Conservation (phyloP, 495 filamentous ascomycete species). For the Recurvomyces mirabilis region DNA sequence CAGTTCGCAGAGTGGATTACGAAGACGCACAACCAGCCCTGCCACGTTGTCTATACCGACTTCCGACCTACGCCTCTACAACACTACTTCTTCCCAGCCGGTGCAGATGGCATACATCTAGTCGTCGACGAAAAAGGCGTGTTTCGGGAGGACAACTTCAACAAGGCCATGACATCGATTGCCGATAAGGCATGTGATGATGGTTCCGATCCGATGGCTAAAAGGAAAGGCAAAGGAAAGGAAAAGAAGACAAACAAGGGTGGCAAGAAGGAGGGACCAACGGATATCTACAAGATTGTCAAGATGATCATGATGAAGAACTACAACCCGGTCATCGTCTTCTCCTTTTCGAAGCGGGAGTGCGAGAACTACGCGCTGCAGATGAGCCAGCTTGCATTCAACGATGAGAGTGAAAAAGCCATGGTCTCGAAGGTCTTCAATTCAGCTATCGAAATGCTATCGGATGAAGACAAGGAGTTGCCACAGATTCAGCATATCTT, state of each 20-base stretch:
- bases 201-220: conserved; percentile 62
- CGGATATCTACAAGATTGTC: conserved; percentile 93
- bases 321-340: conserved; percentile 95
- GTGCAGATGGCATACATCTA: conserved; percentile 84
- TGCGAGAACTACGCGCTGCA: conserved; percentile 78
- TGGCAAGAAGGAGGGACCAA: conserved; percentile 53
- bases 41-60: conserved; percentile 97
- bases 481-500: conserved; percentile 87
- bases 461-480: conserved; percentile 76
- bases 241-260: conserved; percentile 86
- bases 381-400: conserved; percentile 82
- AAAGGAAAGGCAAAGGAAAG: conserved; percentile 73
- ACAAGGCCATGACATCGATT: conserved; percentile 81
- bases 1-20: conserved; percentile 98
- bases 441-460: conserved; percentile 79
- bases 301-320: conserved; percentile 96
- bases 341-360: conserved; percentile 96
- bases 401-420: conserved; percentile 86
- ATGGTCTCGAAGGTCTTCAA: conserved; percentile 92
- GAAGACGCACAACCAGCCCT: conserved; percentile 92
- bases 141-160: conserved; percentile 94
- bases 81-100: conserved; percentile 94
- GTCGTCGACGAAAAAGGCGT: conserved; percentile 91
- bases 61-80: conserved; percentile 93
- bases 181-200: conserved; percentile 82